These are phyloP conservation scores for Cercospora sp. DNA, from an alignment of 2,329 filamentous ascomycete species.

Conservation along the genomic window DNA sequence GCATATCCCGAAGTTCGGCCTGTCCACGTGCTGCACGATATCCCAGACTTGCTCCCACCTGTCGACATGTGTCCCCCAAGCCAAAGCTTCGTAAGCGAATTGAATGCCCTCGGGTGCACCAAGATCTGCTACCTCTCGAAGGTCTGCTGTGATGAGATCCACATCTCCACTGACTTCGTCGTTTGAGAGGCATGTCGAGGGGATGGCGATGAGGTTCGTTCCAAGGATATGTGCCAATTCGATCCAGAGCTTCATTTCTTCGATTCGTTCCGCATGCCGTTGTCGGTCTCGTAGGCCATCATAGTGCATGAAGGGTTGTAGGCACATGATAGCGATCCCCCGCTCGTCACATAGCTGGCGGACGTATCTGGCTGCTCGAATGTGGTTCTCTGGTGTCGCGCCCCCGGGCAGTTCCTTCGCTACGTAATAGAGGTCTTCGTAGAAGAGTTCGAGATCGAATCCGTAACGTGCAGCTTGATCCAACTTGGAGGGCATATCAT, in stretches of 20 bases:
- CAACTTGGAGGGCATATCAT: slow-evolving; percentile 67
- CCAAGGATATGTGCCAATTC: slow-evolving; percentile 61
- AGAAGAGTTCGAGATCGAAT: slow-evolving; percentile 75
- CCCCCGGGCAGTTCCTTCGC: slow-evolving; percentile 51
- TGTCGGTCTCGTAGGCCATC: slow-evolving; percentile 68
- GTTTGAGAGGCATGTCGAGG: slow-evolving; percentile 65
- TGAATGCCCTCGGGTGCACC: slow-evolving; percentile 60
- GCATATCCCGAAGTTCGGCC: slow-evolving; percentile 73
- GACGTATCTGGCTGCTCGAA: slow-evolving; percentile 61
- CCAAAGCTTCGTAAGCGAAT: slow-evolving; percentile 73
- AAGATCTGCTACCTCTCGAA: slow-evolving; percentile 66
- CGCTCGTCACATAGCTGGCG: slow-evolving; percentile 58
- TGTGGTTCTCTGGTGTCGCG: slow-evolving; percentile 47
- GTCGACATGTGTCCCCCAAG: slow-evolving; percentile 69
- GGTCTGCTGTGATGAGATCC: slow-evolving; percentile 61
- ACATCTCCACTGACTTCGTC: slow-evolving; percentile 55
- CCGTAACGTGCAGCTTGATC: slow-evolving; percentile 65
- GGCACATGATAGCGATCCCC: slow-evolving; percentile 61
- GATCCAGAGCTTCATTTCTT: slow-evolving; percentile 70
- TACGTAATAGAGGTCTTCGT: slow-evolving; percentile 70
- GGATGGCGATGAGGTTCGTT: slow-evolving; percentile 73
- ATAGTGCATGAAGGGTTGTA: slow-evolving; percentile 77
- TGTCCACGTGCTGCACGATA: slow-evolving; percentile 63
- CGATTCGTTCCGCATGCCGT: slow-evolving; percentile 58
- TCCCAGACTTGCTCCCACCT: slow-evolving; percentile 73